Base-by-base conservation (phyloP, 805 yeast genomes). In the Starmera pachycereana region DNA sequence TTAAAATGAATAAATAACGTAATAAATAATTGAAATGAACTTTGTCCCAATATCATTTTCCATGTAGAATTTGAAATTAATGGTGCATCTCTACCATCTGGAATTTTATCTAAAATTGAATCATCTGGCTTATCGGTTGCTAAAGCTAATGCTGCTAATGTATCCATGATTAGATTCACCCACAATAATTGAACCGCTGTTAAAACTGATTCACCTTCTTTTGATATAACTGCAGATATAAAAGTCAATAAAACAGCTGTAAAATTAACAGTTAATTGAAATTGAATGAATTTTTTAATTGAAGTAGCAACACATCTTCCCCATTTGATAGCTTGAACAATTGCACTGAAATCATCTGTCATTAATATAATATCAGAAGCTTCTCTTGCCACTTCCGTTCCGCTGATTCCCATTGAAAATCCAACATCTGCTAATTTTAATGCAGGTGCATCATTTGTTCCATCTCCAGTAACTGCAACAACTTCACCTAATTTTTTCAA, bases 401-500 rank as follows among this genome's bases (percentile, higher is more conserved):
- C 99, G 8, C 95, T 74, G 44, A 89, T 86, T 49, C 99, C 99
- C 99, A 92, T 92, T 3, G 97, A 85, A 57, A 92, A 90, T 2
- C 99, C 99, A 43, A 92, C 95, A 63, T 92, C 97, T 0, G 98
- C 99, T 43, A 89, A 69, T 56, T 90, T 87, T 55, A 92, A 72
- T 4, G 98, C 97, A 12, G 97, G 97, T 0, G 97, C 98, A 70
- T 92, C 99, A 60, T 92, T 92, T 8, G 97, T 90, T 62, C 99
- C 99, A 60, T 92, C 99, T 57, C 98, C 99, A 32, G 99, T 92
- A 30, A 90, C 97, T 1, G 98, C 98, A 37, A 92, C 98, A 30
- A 90, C 95, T 55, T 92, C 97, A 19, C 94, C 95, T 55, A 78
- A 69, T 31, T 71, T 67, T 53, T 81, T 79, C 51, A 92, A 68